phyloP scores from a whole-genome alignment of 768 basidiomycete species.

The Tulasnella calospora region DNA sequence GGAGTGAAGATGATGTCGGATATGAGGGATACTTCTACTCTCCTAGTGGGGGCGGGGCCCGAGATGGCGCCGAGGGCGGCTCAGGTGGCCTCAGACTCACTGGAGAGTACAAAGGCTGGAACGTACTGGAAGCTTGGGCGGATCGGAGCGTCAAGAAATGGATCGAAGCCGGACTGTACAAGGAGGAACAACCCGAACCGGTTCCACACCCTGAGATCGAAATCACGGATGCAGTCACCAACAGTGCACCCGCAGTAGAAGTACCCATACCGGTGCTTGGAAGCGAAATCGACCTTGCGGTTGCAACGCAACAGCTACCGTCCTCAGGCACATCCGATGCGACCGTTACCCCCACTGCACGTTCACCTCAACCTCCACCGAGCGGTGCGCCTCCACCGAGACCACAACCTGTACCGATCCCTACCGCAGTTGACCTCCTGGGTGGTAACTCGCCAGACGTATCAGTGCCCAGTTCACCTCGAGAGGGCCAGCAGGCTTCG shows the following conservation, averaged over 20 bases:
- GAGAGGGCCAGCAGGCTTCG: not conserved
- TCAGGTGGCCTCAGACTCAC: constrained; percentile 67
- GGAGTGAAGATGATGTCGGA: constrained; percentile 76
- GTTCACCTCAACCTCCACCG: not conserved
- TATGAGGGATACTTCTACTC: constrained; percentile 86
- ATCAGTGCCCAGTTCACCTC: not conserved
- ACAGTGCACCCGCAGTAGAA: constrained; percentile 5
- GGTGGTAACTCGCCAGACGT: constrained; percentile 6
- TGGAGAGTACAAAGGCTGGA: constrained; percentile 90
- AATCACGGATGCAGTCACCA: constrained; percentile 3
- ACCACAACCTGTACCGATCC: constrained; percentile 20
- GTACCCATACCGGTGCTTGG: not conserved
- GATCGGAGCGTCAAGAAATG: constrained; percentile 83
- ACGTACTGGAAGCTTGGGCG: constrained; percentile 87
- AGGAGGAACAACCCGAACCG: constrained; percentile 4
- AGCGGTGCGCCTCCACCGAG: not conserved
- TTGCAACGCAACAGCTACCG: not conserved
- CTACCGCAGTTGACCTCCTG: constrained; percentile 11
- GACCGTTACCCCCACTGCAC: not conserved
- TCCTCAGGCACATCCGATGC: not conserved
- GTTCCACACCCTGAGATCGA: constrained; percentile 17
- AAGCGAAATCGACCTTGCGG: not conserved
- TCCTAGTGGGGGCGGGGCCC: constrained; percentile 70
- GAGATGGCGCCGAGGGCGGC: constrained; percentile 66
- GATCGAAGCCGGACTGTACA: constrained; percentile 59